Conservation (phyloP, 176 grass and related monocot species). For the Thinopyrum elongatum region DNA sequence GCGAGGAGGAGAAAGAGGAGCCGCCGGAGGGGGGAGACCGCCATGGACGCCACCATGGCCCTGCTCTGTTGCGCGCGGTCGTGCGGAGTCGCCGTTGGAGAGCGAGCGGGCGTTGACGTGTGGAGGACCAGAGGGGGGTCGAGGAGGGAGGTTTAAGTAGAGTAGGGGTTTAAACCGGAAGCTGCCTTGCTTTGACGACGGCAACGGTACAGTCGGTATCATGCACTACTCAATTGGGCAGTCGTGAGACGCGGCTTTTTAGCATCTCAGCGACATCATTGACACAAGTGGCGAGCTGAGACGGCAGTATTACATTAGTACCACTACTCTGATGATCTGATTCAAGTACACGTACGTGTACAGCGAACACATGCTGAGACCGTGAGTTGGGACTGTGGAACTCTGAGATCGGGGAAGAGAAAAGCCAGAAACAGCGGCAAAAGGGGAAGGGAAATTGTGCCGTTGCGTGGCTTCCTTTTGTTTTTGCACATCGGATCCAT, state of each 20-base stretch:
- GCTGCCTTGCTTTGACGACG: not conserved
- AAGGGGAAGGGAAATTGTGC: not conserved
- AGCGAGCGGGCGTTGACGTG: not conserved
- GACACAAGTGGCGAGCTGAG: not conserved
- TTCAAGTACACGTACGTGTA: not conserved
- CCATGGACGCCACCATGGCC: not conserved
- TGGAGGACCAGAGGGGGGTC: not conserved
- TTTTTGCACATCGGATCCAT: not conserved
- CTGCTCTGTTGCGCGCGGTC: not conserved
- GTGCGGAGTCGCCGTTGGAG: not conserved
- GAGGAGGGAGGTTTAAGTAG: not conserved
- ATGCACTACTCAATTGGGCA: not conserved
- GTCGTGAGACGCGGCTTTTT: not conserved
- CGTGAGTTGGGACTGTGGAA: not conserved
- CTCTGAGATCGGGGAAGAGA: not conserved
- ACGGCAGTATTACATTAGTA: not conserved
- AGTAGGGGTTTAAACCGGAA: not conserved
- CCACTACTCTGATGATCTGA: not conserved
- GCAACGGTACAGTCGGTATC: not conserved
- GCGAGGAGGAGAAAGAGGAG: slow-evolving; percentile 3
- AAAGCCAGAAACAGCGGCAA: not conserved
- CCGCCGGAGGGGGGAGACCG: not conserved
- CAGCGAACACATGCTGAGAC: not conserved
- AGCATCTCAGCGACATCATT: not conserved
- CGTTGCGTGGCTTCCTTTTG: not conserved